phyloP scores from a whole-genome alignment of 108 stramenopile genomes.

The Conticribra guillardii region DNA sequence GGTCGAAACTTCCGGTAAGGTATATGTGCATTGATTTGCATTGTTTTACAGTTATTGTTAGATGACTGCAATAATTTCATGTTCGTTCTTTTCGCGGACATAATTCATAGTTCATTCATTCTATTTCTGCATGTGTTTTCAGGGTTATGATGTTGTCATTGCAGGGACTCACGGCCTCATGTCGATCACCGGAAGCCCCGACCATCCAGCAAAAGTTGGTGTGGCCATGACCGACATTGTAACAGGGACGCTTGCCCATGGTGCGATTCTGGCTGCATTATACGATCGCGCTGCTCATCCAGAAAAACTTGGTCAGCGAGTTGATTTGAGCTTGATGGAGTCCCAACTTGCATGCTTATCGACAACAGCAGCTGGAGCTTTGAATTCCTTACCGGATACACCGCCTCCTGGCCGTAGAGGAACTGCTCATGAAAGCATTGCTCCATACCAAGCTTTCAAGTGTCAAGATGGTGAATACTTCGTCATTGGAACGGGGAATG shows the following conservation, averaged over 20 bases:
- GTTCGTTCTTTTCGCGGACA: not conserved
- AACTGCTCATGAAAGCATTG: slow-evolving; percentile 57
- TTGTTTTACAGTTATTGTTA: not conserved
- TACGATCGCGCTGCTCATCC: slow-evolving; percentile 26
- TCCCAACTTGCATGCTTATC: slow-evolving; percentile 42
- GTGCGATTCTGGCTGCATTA: slow-evolving; percentile 44
- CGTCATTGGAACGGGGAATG: slow-evolving; percentile 54
- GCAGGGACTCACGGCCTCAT: slow-evolving; percentile 54
- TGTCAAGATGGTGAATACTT: slow-evolving; percentile 42
- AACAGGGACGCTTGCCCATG: slow-evolving; percentile 49
- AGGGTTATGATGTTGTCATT: slow-evolving; percentile 56
- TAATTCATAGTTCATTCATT: too few species aligned
- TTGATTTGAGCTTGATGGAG: slow-evolving; percentile 51
- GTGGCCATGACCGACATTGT: slow-evolving; percentile 55
- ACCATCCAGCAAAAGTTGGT: slow-evolving; percentile 54
- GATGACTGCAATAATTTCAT: not conserved
- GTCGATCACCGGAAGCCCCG: slow-evolving; percentile 39
- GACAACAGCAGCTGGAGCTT: slow-evolving; percentile 39
- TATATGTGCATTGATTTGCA: too few species aligned
- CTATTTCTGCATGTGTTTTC: not conserved
- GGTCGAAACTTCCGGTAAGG: slow-evolving; percentile 3
- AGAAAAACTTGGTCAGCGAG: slow-evolving; percentile 34
- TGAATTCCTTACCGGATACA: slow-evolving; percentile 40
- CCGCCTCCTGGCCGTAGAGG: slow-evolving; percentile 44
- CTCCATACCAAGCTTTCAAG: slow-evolving; percentile 57